These are phyloP conservation scores for Megacollybia marginata DNA, from an alignment of 768 basidiomycete species.

Conservation along the genomic window DNA sequence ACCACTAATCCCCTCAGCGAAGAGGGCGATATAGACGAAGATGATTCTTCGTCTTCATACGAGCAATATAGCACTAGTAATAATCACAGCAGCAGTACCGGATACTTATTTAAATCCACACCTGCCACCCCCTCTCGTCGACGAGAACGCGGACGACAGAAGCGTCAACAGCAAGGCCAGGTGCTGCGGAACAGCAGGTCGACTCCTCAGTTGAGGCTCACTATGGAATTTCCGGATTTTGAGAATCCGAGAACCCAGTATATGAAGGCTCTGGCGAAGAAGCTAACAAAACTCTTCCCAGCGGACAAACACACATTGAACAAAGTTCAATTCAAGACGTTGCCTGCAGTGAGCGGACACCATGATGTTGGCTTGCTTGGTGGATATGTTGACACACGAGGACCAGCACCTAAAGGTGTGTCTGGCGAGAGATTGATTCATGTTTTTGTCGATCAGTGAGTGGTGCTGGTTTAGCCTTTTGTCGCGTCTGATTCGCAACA, in stretches of 20 bases:
- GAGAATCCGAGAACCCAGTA: slow-evolving; percentile 13
- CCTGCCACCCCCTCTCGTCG: slow-evolving; percentile 8
- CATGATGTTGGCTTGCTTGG: slow-evolving; percentile 8
- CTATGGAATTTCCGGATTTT: background rate
- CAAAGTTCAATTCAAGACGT: slow-evolving; percentile 2
- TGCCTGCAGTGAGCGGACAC: slow-evolving; percentile 3
- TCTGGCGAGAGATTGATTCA: slow-evolving; percentile 23
- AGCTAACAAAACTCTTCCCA: slow-evolving; percentile 15
- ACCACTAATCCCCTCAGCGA: slow-evolving; percentile 1
- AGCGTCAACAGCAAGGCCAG: background rate
- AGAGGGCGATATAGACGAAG: slow-evolving; percentile 12
- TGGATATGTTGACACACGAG: slow-evolving; percentile 17
- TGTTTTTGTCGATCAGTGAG: slow-evolving; percentile 39
- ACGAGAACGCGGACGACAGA: background rate
- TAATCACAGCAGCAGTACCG: slow-evolving; percentile 10
- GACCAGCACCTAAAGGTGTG: slow-evolving; percentile 9
- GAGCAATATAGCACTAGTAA: slow-evolving; percentile 12
- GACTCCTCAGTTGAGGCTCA: slow-evolving; percentile 13
- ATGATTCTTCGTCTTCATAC: slow-evolving; percentile 19
- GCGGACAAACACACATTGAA: slow-evolving; percentile 10
- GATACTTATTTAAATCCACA: slow-evolving; percentile 6
- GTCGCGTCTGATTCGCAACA: slow-evolving; percentile 18
- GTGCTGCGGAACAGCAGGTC: slow-evolving; percentile 6
- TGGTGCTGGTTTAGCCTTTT: slow-evolving; percentile 2
- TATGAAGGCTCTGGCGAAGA: slow-evolving; percentile 12